Evolutionary conservation across 192 early-diverging fungal genomes (phyloP).

Genomic region (Blastocladiella britannica): DNA sequence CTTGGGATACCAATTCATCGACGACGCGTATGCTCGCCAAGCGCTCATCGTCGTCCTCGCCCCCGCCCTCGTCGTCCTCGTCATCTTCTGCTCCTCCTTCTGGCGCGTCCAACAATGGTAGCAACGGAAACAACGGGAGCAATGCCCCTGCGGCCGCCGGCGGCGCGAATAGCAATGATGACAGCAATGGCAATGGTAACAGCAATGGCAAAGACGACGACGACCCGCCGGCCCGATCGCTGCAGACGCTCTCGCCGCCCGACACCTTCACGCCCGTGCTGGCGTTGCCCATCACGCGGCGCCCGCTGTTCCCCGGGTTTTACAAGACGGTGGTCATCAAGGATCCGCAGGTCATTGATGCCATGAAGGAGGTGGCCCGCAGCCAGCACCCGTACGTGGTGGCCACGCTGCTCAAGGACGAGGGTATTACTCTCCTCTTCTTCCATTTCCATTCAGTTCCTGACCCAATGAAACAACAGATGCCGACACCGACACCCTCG

Average conservation of each 20-base stretch:
- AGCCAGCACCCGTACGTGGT: constrained; percentile 91
- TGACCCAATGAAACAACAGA: too few species aligned
- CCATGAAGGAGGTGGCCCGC: constrained; percentile 76
- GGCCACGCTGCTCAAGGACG: constrained; percentile 82
- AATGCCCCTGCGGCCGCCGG: neutral
- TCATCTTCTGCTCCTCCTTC: too few species aligned
- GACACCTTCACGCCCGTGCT: constrained; percentile 84
- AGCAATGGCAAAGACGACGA: neutral
- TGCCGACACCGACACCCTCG: constrained; percentile 62
- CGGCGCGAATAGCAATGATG: neutral
- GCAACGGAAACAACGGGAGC: neutral
- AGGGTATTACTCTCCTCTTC: too few species aligned
- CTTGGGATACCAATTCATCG: too few species aligned
- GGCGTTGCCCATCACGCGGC: constrained; percentile 74
- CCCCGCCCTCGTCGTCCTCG: too few species aligned
- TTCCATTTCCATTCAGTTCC: too few species aligned
- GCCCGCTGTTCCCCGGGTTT: constrained; percentile 90
- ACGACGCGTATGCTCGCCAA: too few species aligned
- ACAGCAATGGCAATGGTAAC: neutral
- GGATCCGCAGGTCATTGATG: constrained; percentile 73
- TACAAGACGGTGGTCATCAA: constrained; percentile 97
- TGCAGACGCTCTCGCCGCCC: constrained; percentile 61
- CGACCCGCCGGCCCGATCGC: constrained; percentile 4
- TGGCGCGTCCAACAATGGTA: too few species aligned
- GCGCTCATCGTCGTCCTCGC: too few species aligned